Conservation (phyloP, 2,329 filamentous ascomycete genomes). For the Penicillium sp. region DNA sequence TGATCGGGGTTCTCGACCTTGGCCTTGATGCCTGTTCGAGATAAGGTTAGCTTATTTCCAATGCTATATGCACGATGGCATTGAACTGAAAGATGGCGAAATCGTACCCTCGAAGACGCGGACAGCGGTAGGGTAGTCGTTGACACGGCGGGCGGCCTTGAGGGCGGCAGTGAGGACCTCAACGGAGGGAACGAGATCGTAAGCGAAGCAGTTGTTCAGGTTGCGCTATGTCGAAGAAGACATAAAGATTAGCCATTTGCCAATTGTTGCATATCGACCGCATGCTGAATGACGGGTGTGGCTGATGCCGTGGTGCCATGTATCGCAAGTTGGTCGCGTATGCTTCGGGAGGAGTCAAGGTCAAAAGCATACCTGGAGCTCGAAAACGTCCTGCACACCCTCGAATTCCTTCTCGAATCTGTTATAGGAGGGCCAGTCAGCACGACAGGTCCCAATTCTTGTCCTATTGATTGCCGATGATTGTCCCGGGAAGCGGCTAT, state of each 20-base stretch:
- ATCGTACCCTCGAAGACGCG: constrained; percentile 93
- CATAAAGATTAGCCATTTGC: constrained; percentile 12
- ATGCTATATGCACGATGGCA: background rate
- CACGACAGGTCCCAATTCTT: constrained; percentile 26
- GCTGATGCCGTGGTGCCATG: constrained; percentile 8
- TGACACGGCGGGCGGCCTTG: constrained; percentile 90
- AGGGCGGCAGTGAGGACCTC: constrained; percentile 89
- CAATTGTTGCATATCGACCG: constrained; percentile 1
- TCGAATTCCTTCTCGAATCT: constrained; percentile 99
- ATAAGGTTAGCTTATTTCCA: constrained; percentile 2
- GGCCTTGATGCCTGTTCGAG: constrained; percentile 80
- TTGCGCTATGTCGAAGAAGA: constrained; percentile 63
- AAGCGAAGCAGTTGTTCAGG: constrained; percentile 99
- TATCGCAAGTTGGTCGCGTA: constrained; percentile 19
- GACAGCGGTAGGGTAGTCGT: constrained; percentile 97
- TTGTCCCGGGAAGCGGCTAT: constrained; percentile 14
- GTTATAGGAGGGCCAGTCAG: constrained; percentile 42
- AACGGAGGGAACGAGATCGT: constrained; percentile 96
- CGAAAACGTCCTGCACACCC: constrained; percentile 94
- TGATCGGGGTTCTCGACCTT: constrained; percentile 99
- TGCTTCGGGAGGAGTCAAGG: constrained; percentile 13
- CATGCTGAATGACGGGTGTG: constrained; percentile 1
- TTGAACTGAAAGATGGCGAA: constrained; percentile 4
- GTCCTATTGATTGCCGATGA: constrained; percentile 3
- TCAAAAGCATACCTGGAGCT: constrained; percentile 80